phyloP scores from a whole-genome alignment of 768 basidiomycete species.

The Boletales sp. region DNA sequence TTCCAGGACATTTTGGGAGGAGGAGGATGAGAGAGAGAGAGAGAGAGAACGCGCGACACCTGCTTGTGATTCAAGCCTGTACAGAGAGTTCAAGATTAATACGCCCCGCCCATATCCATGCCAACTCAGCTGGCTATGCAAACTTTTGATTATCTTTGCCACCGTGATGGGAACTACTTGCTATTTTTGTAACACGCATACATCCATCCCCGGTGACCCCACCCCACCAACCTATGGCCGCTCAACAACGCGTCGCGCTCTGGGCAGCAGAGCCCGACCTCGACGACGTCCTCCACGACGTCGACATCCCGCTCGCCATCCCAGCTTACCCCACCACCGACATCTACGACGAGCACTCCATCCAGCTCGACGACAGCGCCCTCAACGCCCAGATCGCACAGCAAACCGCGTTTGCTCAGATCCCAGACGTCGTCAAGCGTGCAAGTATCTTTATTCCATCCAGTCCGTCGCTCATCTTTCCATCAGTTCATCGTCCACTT shows the following conservation, averaged over 20 bases:
- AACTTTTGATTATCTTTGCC: no score
- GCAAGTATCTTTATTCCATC: slow-evolving; percentile 39
- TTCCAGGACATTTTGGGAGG: slow-evolving; percentile 53
- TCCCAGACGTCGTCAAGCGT: slow-evolving; percentile 87
- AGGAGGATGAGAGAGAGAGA: not conserved
- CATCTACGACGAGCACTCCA: slow-evolving; percentile 36
- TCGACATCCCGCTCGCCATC: slow-evolving; percentile 47
- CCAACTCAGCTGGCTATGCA: no score
- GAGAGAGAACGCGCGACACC: slow-evolving; percentile 7
- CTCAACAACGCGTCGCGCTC: slow-evolving; percentile 60
- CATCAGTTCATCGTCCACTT: slow-evolving; percentile 90
- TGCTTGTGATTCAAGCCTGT: no score
- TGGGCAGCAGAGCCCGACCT: slow-evolving; percentile 81
- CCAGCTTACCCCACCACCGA: slow-evolving; percentile 26
- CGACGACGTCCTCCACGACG: slow-evolving; percentile 70
- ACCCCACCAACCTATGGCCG: not conserved
- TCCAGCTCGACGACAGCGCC: slow-evolving; percentile 69
- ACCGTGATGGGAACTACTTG: slow-evolving; percentile 16
- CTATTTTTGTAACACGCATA: slow-evolving; percentile 22
- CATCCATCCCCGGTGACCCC: no score
- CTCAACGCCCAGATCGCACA: slow-evolving; percentile 50
- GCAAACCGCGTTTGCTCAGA: slow-evolving; percentile 75
- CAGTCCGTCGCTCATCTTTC: not conserved
- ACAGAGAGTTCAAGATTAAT: no score
- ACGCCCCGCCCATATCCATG: no score